These are phyloP conservation scores for Aspergillus floridensis DNA, from an alignment of 2,329 filamentous ascomycete genomes.

Conservation along the genomic window DNA sequence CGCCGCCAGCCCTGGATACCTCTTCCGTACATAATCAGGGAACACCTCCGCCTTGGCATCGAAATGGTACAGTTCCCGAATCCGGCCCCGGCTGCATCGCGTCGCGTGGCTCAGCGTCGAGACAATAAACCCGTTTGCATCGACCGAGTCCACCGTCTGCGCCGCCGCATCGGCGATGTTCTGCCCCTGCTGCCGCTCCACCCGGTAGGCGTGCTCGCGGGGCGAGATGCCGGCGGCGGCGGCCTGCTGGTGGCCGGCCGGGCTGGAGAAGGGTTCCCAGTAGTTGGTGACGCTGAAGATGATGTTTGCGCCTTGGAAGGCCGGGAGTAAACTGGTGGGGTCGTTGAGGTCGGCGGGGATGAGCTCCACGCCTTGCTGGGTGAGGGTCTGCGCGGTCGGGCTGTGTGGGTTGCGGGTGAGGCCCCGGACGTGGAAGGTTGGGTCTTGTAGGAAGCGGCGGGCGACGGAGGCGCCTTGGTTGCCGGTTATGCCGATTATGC, in stretches of 20 bases:
- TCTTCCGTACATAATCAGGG: conserved; percentile 45
- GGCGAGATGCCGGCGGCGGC: conserved; percentile 41
- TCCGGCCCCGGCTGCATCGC: conserved; percentile 47
- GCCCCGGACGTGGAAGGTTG: conserved; percentile 28
- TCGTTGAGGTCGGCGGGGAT: conserved; percentile 29
- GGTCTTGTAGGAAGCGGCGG: conserved; percentile 21
- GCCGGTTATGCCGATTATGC: conserved; percentile 20
- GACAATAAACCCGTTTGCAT: conserved; percentile 50
- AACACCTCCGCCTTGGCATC: conserved; percentile 55
- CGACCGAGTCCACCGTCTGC: conserved; percentile 38
- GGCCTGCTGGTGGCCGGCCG: conserved; percentile 43
- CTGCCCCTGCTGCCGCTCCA: conserved; percentile 52
- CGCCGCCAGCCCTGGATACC: conserved; percentile 44
- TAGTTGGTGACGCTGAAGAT: conserved; percentile 58
- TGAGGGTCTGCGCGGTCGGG: conserved; percentile 18
- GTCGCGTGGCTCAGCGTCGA: conserved; percentile 53
- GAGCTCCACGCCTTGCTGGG: conserved; percentile 28
- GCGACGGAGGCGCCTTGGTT: conserved; percentile 27
- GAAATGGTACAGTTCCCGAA: conserved; percentile 48
- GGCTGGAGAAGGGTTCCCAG: conserved; percentile 52
- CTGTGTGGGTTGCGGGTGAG: conserved; percentile 28
- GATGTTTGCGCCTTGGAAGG: conserved; percentile 43
- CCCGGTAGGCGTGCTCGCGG: conserved; percentile 47
- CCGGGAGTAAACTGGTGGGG: conserved; percentile 15
- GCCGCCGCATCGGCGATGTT: conserved; percentile 58